Evolutionary conservation across 139 green algal genomes (phyloP).

Genomic region (Bryopsis sp.): DNA sequence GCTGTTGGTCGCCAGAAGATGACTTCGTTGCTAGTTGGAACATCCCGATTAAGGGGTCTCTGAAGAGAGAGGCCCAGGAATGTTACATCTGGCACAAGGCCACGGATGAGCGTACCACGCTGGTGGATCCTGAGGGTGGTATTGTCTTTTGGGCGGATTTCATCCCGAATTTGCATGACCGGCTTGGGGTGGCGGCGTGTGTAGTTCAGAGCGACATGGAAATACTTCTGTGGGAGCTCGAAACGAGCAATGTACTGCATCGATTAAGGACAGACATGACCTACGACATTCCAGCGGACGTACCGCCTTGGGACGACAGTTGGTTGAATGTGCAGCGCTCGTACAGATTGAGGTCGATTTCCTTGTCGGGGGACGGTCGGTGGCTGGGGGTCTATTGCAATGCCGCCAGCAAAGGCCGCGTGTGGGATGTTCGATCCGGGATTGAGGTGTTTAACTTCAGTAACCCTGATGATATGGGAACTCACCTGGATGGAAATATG

Average conservation of each 20-base stretch:
- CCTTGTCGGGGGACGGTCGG: background rate
- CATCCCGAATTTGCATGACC: too few species aligned
- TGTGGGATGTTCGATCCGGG: background rate
- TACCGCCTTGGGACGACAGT: slow-evolving; percentile 1
- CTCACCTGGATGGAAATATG: too few species aligned
- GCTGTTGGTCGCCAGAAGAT: background rate
- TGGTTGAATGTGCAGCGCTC: background rate
- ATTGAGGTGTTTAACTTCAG: slow-evolving; percentile 7
- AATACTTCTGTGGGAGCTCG: slow-evolving; percentile 5
- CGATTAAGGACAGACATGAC: background rate
- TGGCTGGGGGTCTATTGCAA: background rate
- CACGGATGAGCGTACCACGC: too few species aligned
- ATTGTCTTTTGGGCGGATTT: too few species aligned
- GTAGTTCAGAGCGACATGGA: background rate
- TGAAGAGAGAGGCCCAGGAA: background rate
- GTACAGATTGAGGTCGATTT: background rate
- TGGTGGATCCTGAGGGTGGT: too few species aligned
- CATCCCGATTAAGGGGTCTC: background rate
- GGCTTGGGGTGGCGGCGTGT: too few species aligned
- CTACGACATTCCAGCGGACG: background rate
- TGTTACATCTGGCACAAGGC: background rate
- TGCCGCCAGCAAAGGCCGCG: background rate
- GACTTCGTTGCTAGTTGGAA: slow-evolving; percentile 7
- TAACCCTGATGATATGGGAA: too few species aligned
- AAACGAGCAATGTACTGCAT: background rate